Base-by-base conservation (phyloP, 225 moss, liverwort and hornwort species). In the Marchantia paleacea region DNA sequence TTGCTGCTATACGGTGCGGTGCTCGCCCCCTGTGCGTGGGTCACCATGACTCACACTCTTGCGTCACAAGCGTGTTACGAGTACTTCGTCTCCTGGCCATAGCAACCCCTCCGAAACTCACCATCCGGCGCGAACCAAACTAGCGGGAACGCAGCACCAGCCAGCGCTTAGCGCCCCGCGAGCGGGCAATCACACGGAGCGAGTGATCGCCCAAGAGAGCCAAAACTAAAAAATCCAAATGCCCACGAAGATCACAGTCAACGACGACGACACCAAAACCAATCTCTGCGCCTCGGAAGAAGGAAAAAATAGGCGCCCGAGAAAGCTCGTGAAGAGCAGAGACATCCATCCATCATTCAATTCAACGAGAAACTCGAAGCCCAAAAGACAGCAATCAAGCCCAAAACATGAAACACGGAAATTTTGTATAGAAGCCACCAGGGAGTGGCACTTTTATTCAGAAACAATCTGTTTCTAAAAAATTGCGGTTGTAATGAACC, bases 381-480 rank as follows among this genome's bases (percentile, higher is more conserved):
- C 20, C 25, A 55, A 25, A 28, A 75, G 26, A 10, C 22, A 15
- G n/a, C n/a, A n/a, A n/a, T n/a, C n/a, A n/a, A n/a, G n/a, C n/a
- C n/a, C n/a, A n/a, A n/a, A n/a, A n/a, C n/a, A 28, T 28, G 20
- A 54, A 53, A 70, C 53, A 79, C 69, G 19, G 70, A n/a, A 70
- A 74, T 26, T 80, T 80, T 61, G 72, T 79, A 79, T 61, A 74
- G 74, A 80, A 80, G 73, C 80, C 80, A 80, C 73, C 71, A 73
- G 73, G 72, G 51, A 51, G 73, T 73, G 72, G 80, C 61, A 73
- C 26, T 64, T 80, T 80, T 80, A 80, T 80, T 80, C 20, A 74
- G 50, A 63, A 73, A 80, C 60, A 69, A 70, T 70, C 71, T 79
- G 69, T 70, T 55, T 79, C 79, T 79, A 52, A 70, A 60, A 22